Evolutionary conservation across 768 basidiomycete species (phyloP), one percentile per base, ranked within the genome.

Genomic region (Rhodotorula taiwanensis): DNA sequence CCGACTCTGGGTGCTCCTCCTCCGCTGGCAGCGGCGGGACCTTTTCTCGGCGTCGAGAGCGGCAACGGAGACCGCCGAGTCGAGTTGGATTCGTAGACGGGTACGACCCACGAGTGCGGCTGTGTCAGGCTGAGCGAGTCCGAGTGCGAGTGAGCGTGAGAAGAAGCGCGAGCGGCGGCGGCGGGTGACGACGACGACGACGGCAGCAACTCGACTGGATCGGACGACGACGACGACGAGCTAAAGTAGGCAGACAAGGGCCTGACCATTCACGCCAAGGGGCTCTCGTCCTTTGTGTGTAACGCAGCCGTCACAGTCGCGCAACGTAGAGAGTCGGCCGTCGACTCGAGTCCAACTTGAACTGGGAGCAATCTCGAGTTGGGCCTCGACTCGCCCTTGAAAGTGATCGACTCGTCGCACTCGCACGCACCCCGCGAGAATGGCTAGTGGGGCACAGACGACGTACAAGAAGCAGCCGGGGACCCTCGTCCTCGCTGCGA

Each of bases 391-490:
- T n/a, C n/a, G n/a, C n/a, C n/a, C n/a, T n/a, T n/a, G n/a, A n/a
- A n/a, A n/a, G n/a, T n/a, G n/a, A n/a, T n/a, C n/a, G n/a, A n/a
- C n/a, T n/a, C n/a, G n/a, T n/a, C n/a, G n/a, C n/a, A n/a, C 36
- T 39, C 36, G 36, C 36, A 9, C 36, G 36, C 36, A 16, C 36
- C 7, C 16, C 7, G 16, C 43, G 20, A 21, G 13, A 21, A 23
- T 23, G 43, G 43, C 16, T 7, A 6, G 13, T 7, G 43, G 21
- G 20, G 67, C 70, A 13, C 52, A 61, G 31, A 58, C 64, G 7
- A 83, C 84, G 64, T 92, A 86, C 83, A 92, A 92, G 78, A 93
- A 92, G 79, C 76, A 81, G 54, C 75, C 81, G 21, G 90, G 89
- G 64, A 77, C 82, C 63, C 82, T 93, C 66, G 82, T 87, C 72